A percentile compares a stretch with the other conserved stretches of the same genome.
phyloP scores from a whole-genome alignment of 2,329 filamentous ascomycete genomes.

The Cladosporium sp. region DNA sequence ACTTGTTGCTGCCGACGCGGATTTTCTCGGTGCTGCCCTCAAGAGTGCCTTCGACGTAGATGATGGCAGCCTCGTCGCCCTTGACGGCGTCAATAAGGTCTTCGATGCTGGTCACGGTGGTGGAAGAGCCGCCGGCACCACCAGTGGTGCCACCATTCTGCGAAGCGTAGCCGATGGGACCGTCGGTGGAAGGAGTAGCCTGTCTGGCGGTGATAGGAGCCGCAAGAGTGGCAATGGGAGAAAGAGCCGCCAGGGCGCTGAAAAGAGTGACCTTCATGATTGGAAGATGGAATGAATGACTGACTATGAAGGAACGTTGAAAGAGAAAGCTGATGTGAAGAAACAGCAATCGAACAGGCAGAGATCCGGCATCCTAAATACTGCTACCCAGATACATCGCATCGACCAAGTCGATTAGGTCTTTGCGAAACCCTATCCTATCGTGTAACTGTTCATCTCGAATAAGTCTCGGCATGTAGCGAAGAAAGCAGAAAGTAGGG shows the following conservation, averaged over 20 bases:
- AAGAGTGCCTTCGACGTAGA: slow-evolving; percentile 46
- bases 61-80: slow-evolving; percentile 35
- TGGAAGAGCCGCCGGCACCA: slow-evolving; percentile 42
- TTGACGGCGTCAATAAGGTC: slow-evolving; percentile 37
- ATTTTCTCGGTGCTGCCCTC: slow-evolving; percentile 38
- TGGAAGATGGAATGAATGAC: background rate
- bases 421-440: background rate
- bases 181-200: background rate
- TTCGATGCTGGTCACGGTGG: slow-evolving; percentile 44
- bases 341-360: background rate
- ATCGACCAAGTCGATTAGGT: background rate
- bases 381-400: background rate
- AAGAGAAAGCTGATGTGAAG: background rate
- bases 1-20: slow-evolving; percentile 48
- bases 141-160: slow-evolving; percentile 39
- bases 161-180: background rate
- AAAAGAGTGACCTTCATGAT: slow-evolving; percentile 3
- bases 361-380: slow-evolving; percentile 1
- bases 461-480: slow-evolving; percentile 1
- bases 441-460: slow-evolving; percentile 1
- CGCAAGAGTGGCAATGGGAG: slow-evolving; percentile 19
- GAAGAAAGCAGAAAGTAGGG: background rate
- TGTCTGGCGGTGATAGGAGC: slow-evolving; percentile 15
- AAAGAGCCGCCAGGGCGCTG: slow-evolving; percentile 25
- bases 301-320: background rate